Conservation (phyloP, 495 filamentous ascomycete species). For the Xanthoparmelia taractica region DNA sequence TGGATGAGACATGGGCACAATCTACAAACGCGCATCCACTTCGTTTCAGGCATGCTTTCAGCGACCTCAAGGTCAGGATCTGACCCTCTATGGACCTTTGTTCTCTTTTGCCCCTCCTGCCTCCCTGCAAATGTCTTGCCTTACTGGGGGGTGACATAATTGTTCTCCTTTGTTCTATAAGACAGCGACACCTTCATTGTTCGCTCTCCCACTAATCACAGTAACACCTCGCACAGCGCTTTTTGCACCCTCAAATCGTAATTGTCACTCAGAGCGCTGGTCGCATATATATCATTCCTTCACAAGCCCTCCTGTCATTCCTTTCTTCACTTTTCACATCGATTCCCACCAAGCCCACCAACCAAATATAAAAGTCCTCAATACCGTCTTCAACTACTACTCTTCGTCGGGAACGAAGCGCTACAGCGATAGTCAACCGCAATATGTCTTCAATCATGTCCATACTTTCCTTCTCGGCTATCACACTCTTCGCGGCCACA, state of each 20-base stretch:
- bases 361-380: neutral
- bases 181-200: neutral
- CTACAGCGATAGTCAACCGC: neutral
- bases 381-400: neutral
- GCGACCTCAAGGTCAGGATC: neutral
- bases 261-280: neutral
- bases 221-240: neutral
- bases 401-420: constrained; percentile 21
- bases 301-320: neutral
- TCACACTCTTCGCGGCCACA: constrained; percentile 44
- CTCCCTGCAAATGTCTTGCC: neutral
- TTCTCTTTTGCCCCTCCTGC: neutral
- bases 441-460: constrained; percentile 23
- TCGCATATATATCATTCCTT: neutral
- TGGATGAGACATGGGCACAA: neutral
- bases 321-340: neutral
- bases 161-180: neutral
- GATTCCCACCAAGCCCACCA: neutral
- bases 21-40: neutral
- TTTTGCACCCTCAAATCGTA: neutral
- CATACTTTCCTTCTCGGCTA: constrained; percentile 34
- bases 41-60: neutral
- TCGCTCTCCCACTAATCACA: neutral
- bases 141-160: neutral
- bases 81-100: neutral